These are phyloP conservation scores for Trichoderma gamsii DNA, from an alignment of 495 filamentous ascomycete species.

Conservation along the genomic window DNA sequence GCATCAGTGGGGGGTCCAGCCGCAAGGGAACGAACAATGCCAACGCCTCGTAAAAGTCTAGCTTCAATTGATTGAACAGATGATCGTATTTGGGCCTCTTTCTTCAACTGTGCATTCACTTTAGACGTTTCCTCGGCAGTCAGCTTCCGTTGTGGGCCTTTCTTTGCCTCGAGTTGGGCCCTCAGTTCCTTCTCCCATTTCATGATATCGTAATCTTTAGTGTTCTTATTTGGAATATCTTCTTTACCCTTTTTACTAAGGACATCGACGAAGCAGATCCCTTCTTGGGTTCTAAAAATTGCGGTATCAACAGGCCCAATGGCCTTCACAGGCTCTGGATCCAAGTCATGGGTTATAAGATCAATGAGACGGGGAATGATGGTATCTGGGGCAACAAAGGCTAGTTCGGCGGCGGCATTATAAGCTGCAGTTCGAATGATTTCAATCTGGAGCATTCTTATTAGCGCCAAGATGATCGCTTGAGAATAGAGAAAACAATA, in stretches of 20 bases:
- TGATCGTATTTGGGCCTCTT: conserved; percentile 72
- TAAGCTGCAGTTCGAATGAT: conserved; percentile 62
- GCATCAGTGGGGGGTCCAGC: conserved; percentile 80
- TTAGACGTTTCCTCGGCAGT: conserved; percentile 81
- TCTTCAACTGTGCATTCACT: conserved; percentile 83
- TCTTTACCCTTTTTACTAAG: conserved; percentile 68
- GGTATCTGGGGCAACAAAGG: conserved; percentile 82
- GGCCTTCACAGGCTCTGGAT: conserved; percentile 54
- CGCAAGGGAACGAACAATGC: conserved; percentile 74
- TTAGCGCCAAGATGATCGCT: conserved; percentile 24
- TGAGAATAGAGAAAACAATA: conserved; percentile 22
- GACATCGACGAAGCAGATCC: conserved; percentile 82
- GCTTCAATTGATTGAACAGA: conserved; percentile 60
- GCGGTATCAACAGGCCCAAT: conserved; percentile 83
- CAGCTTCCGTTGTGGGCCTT: conserved; percentile 85
- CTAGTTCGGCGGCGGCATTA: conserved; percentile 77
- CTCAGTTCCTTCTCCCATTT: conserved; percentile 97
- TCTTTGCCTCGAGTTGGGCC: conserved; percentile 81
- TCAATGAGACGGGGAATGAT: conserved; percentile 70
- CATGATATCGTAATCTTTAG: conserved; percentile 85
- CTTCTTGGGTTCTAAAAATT: conserved; percentile 83
- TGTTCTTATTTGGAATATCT: conserved; percentile 67
- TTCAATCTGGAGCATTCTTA: conserved; percentile 25
- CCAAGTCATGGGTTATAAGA: conserved; percentile 65
- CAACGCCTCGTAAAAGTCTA: conserved; percentile 70